A percentile compares a stretch with the other conserved stretches of the same genome.
These are phyloP conservation scores for Seiridium unicorne DNA, from an alignment of 2,329 filamentous ascomycete species.

Conservation along the genomic window DNA sequence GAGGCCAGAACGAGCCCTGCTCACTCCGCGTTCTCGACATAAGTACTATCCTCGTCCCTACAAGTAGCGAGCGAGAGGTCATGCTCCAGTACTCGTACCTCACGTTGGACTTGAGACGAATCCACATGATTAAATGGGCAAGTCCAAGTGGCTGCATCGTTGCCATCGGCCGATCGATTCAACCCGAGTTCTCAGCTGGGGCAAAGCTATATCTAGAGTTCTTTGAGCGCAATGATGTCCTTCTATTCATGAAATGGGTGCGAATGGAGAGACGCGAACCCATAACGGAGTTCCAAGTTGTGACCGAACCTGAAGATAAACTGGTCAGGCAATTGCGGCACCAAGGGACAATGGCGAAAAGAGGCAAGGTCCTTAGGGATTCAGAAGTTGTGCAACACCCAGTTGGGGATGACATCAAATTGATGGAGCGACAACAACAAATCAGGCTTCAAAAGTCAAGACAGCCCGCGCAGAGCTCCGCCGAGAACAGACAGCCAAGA, in stretches of 20 bases:
- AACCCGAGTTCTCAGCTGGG: slow-evolving; percentile 7
- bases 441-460: not conserved
- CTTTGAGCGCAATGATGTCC: slow-evolving; percentile 10
- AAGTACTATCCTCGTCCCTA: slow-evolving; percentile 21
- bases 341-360: not conserved
- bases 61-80: slow-evolving; percentile 11
- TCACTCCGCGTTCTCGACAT: slow-evolving; percentile 18
- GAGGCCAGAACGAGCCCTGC: slow-evolving; percentile 11
- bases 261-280: slow-evolving; percentile 4
- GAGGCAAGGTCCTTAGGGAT: not conserved
- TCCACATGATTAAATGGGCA: not conserved
- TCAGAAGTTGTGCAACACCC: not conserved
- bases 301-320: not conserved
- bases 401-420: slow-evolving; percentile 17
- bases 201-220: slow-evolving; percentile 24
- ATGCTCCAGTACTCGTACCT: slow-evolving; percentile 18
- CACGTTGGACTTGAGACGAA: slow-evolving; percentile 18
- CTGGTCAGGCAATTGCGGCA: not conserved
- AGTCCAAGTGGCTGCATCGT: slow-evolving; percentile 9
- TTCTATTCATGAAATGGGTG: slow-evolving; percentile 21
- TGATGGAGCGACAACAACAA: slow-evolving; percentile 21
- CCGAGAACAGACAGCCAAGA: slow-evolving; percentile 7
- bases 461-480: no score
- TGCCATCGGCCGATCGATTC: slow-evolving; percentile 4
- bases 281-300: not conserved